Base-by-base conservation (phyloP, 495 filamentous ascomycete species). In the Aspergillus coremiiformis region DNA sequence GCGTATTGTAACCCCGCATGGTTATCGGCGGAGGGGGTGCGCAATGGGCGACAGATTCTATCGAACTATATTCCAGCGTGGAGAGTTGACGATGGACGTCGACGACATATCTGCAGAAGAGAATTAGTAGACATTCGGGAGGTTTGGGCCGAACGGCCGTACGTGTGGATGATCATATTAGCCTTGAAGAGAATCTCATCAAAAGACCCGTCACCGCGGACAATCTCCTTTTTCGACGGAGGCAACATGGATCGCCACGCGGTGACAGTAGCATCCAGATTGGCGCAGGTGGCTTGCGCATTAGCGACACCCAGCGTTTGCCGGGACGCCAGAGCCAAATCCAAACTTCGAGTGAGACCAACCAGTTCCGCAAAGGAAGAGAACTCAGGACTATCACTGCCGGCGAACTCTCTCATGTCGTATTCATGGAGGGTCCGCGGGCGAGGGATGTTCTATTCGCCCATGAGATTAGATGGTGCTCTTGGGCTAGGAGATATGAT, bases 181-280 rank as follows among this genome's bases (percentile, higher is more conserved):
- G 59, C 59, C 12, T 61, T 61, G 42, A 61, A 61, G 23, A 61
- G 56, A 9, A 61, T 49, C 37, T 61, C 59, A 29, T 61, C 59
- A 9, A 61, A 46, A 8, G 55, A 47, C 6, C 59, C 59, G 29
- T 61, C 52, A 2, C 21, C 45, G 2, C 55, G 55, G 12, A 57
- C 48, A 9, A 58, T 30, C 26, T 55, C 26, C n/a, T 44, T 47
- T 42, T 58, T 61, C 6, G 45, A 47, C 0, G 49, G 27, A 26
- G 52, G 48, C 1, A 61, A 52, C 5, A 61, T 35, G 5, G 52
- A 55, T 11, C 33, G 51, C 59, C 59, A 61, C 5, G 52, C 59
- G 14, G 29, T 41, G 3, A 58, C 46, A 10, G 33, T 53, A 8
- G 59, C 53, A 27, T 61, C 59, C 3, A 43, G 26, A 11, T 48